These are phyloP conservation scores for Suhomyces pyralidae DNA, from an alignment of 805 yeast species.

Conservation along the genomic window DNA sequence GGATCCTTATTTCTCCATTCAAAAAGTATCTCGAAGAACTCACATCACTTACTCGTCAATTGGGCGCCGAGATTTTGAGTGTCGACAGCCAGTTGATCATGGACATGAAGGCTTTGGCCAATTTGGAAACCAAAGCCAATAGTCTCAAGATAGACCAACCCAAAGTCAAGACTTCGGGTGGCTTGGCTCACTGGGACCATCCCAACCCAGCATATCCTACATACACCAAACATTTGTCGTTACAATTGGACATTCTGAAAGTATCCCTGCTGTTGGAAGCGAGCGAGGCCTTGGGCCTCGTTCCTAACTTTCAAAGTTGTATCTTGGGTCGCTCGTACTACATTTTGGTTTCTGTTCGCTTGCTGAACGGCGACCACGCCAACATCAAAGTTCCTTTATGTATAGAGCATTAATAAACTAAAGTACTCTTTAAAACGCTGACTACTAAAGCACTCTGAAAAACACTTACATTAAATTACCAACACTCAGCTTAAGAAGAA, in stretches of 20 bases:
- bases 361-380: conserved; percentile 17
- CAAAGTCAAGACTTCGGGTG: neutral
- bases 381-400: conserved; percentile 18
- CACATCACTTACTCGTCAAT: conserved; percentile 11
- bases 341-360: conserved; percentile 15
- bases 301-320: conserved; percentile 29
- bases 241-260: neutral
- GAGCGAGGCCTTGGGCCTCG: conserved; percentile 17
- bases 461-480: no score
- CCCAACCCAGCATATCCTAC: neutral
- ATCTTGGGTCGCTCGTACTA: conserved; percentile 26
- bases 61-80: conserved; percentile 17
- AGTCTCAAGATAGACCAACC: conserved; percentile 15
- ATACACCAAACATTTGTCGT: conserved; percentile 3
- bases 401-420: conserved; percentile 7
- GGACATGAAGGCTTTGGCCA: conserved; percentile 26
- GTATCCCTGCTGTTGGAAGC: conserved; percentile 11
- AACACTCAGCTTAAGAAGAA: no score
- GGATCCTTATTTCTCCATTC: conserved; percentile 20
- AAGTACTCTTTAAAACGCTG: no score
- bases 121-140: conserved; percentile 20
- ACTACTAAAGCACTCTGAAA: no score
- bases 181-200: conserved; percentile 4
- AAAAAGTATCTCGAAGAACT: conserved; percentile 16
- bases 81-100: conserved; percentile 18